Base-by-base conservation (phyloP, 805 yeast species). In the Metschnikowia henanensis region DNA sequence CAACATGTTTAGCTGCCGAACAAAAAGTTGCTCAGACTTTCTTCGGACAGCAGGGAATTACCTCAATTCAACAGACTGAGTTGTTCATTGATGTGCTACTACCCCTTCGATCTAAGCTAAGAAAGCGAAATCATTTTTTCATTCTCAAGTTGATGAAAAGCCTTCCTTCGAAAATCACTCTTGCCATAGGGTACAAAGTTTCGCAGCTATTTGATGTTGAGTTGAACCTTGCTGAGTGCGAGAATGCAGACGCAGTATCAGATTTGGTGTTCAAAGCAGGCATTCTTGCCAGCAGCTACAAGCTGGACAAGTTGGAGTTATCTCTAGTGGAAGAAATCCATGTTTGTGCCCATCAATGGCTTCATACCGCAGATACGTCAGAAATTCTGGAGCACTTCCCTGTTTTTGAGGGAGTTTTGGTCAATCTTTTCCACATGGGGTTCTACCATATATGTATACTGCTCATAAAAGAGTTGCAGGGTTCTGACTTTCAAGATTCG, bases 381-480 rank as follows among this genome's bases (percentile, higher is more conserved):
- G 35, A 33, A 6, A 10, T 18, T 13, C 26, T 21, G 5, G 28
- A 30, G 10, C 19, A 39, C 17, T 22, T 36, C 16, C 12, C 20
- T 9, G 25, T 46, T 13, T 35, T 46, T 29, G 35, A 17, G n/a
- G 31, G 19, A 2, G 36, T 48, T 8, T 9, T 48, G 15, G 30
- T 29, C 8, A 22, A 17, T 12, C 41, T 46, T 13, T 25, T n/a
- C 17, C 39, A 38, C 8, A 25, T 34, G 43, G 52, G 50, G 10
- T 40, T 45, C 16, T 45, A 30, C 30, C 18, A 12, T n/a, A 29
- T 32, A 26, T 33, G 41, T 19, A 32, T 35, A 6, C 17, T 20
- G 19, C 33, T 37, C 18, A 18, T 45, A 10, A 30, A 36, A 5
- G 21, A 17, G 7, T 39, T 46, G 22, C 26, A 36, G n/a, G 21